Evolutionary conservation across 139 green algal genomes (phyloP), one percentile per base, ranked within the genome.

Genomic region (Gonium pectorale): DNA sequence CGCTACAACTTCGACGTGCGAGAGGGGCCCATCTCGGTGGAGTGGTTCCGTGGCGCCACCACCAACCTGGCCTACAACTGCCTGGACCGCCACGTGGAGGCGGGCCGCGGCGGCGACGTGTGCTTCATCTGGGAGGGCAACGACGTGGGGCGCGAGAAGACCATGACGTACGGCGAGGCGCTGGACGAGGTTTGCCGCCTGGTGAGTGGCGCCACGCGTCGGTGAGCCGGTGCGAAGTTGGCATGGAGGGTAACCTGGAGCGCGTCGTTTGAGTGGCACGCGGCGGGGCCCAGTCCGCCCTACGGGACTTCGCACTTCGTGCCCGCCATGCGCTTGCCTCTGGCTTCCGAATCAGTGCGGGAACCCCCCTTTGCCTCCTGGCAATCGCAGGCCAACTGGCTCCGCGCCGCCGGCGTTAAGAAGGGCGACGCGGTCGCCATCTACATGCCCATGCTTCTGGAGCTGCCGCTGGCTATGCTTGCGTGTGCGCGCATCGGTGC

Each of bases 391-490:
- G 95, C 96, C 85, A 99, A 99, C 86, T 98, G 92, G 80, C 89
- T 99, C 79, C 94, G 94, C 54, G 86, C 82, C 35, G 70, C 91
- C 49, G 96, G 96, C 41, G 92, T 99, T 19, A 90, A 92, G 72
- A 94, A 95, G 86, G 97, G 97, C 24, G 94, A 84, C 81, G 89
- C 86, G 9, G 97, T 99, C 31, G 94, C 93, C 63, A 95, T 99
- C 79, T 99, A 99, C 93, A 94, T 99, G 91, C 97, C 97, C 67
- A 99, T 99, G 97, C 79, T 98, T 26, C 82, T 91, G 26, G 95
- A 99, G 91, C 92, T 99, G 63, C 97, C 96, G 29, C 94, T 94
- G 41, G 90, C 94, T 40, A 98, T 98, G 95, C 89, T 99, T 66
- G 97, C 97, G 27, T 99, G 97, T 86, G 96, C 96, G 21, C 93